Conservation (phyloP, 768 basidiomycete genomes). For the Piloderma croceum region DNA sequence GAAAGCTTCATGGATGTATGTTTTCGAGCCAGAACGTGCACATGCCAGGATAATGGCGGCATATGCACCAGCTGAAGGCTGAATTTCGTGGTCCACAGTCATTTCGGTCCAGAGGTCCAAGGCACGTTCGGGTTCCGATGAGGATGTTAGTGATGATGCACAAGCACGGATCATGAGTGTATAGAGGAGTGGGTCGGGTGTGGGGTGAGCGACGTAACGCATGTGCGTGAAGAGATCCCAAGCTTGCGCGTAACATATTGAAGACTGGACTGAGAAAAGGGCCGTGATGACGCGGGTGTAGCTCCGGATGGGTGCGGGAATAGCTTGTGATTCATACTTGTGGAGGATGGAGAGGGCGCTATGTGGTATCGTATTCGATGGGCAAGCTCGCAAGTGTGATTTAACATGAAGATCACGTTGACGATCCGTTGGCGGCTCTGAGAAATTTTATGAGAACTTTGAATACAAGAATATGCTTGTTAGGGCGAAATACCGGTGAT, state of each 20-base stretch:
- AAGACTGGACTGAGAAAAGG: conserved; percentile 39
- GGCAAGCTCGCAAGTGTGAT: conserved; percentile 49
- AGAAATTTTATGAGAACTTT: conserved; percentile 9
- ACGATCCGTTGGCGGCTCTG: conserved; percentile 36
- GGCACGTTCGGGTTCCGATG: conserved; percentile 85
- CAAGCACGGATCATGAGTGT: conserved; percentile 86
- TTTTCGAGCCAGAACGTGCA: conserved; percentile 54
- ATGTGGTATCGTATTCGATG: conserved; percentile 46
- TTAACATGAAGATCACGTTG: conserved; percentile 74
- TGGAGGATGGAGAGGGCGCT: conserved; percentile 66
- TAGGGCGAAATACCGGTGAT: conserved; percentile 35
- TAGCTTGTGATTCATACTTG: conserved; percentile 57
- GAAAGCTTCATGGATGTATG: conserved; percentile 77
- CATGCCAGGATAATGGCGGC: conserved; percentile 81
- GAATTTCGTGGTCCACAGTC: conserved; percentile 62
- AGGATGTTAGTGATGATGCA: conserved; percentile 42
- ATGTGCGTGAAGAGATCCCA: conserved; percentile 96
- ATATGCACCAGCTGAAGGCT: conserved; percentile 66
- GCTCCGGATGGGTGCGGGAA: conserved; percentile 64
- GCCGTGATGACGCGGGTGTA: conserved; percentile 66
- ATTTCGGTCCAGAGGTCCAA: conserved; percentile 92
- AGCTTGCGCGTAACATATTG: conserved; percentile 64
- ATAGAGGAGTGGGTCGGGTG: conserved; percentile 68
- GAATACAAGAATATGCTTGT: conserved; percentile 9
- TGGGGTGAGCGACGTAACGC: conserved; percentile 90